Percentiles rank a stretch among this genome's conserved stretches.
phyloP scores from a whole-genome alignment of 2,329 filamentous ascomycete species.

The Sporothrix phasma region DNA sequence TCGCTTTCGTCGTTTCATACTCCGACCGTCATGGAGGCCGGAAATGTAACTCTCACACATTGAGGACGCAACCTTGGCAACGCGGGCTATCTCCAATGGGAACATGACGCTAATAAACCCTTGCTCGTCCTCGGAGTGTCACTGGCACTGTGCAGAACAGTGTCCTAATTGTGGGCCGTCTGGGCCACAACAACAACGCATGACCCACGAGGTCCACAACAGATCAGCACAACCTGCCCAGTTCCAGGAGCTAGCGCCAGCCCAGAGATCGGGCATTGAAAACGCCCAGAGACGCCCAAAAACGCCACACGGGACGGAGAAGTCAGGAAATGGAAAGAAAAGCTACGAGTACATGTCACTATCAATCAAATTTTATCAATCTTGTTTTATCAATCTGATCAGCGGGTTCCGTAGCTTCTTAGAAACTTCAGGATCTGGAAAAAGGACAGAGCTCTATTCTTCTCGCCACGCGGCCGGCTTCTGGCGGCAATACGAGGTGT shows the following conservation, averaged over 20 bases:
- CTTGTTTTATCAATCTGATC: conserved; percentile 15
- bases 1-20: too few relatives aligned
- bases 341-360: background rate
- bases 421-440: background rate
- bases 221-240: background rate
- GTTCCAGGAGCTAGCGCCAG: background rate
- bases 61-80: too few relatives aligned
- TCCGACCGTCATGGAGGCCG: too few relatives aligned
- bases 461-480: too few relatives aligned
- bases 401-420: too few relatives aligned
- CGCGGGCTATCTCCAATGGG: too few relatives aligned
- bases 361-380: conserved; percentile 12
- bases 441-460: background rate
- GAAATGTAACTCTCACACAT: too few relatives aligned
- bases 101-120: too few relatives aligned
- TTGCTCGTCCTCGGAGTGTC: too few relatives aligned
- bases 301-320: background rate
- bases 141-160: background rate
- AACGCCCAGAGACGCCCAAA: too few relatives aligned
- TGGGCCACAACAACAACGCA: background rate
- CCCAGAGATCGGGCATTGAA: background rate
- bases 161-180: background rate
- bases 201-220: too few relatives aligned
- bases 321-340: background rate
- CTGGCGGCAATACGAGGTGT: background rate